Evolutionary conservation across 495 filamentous ascomycete species (phyloP), one percentile per base, ranked within the genome.

Genomic region (Neurospora hispaniola): DNA sequence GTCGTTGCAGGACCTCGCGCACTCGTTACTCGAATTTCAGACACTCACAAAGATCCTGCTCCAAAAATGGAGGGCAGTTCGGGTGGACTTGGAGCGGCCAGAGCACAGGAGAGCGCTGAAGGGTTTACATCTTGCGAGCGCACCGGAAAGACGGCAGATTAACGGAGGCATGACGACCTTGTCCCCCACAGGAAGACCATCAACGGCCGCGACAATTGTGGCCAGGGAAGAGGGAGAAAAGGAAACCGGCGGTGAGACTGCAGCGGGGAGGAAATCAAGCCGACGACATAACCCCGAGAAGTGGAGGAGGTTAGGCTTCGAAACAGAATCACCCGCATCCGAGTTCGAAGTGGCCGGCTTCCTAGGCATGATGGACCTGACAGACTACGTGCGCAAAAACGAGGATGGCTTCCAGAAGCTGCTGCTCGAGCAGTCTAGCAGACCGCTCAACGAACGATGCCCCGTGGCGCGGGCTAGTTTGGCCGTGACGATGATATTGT

Each of bases 341-440:
- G 96, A 98, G 76, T 98, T 99, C 80, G 89, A 94, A 3, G 85
- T 89, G 35, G 90, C 91, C 20, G 96, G 96, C 2, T 98, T 95
- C 79, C 81, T 99, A 54, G 96, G 96, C 27, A 93, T 99, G 90
- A 97, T 98, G 94, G 96, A 99, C 80, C 79, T 98, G 77, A 94
- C 93, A 8, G 94, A 98, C 80, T 99, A 92, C 80, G 92, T 97
- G 69, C 87, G 91, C 75, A 96, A 92, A 78, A 89, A 96, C 75
- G 93, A 97, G 78, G 94, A 98, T 79, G 89, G 89, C 42, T 98
- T 96, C 76, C 95, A 97, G 77, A 97, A 95, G 81, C 82, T 94
- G 75, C 85, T 99, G 43, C 83, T 97, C 35, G 96, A 99, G 80
- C 94, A 99, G 81, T 92, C 93, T 6, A 89, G 90, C 14, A 89